A percentile compares a stretch with the other conserved stretches of the same genome.
Evolutionary conservation across 2,329 filamentous ascomycete species (phyloP).

Genomic region (Epichloe festucae): DNA sequence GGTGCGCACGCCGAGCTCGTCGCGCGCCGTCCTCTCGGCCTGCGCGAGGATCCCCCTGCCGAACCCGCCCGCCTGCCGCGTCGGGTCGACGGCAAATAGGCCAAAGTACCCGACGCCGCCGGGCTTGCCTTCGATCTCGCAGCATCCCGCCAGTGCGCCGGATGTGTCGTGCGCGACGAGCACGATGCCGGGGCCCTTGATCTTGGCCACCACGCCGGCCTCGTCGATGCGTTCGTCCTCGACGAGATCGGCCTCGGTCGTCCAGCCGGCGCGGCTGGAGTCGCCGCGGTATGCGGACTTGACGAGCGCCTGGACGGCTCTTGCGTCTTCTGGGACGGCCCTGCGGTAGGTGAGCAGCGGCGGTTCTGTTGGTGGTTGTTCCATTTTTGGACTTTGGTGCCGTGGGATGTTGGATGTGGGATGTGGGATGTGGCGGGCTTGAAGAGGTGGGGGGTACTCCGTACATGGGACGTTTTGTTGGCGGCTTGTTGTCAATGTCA

Average conservation of each 20-base stretch:
- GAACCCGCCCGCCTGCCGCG: conserved; percentile 29
- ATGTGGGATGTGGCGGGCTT: too few relatives aligned
- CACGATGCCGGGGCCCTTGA: conserved; percentile 24
- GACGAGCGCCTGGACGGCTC: conserved; percentile 24
- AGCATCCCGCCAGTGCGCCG: conserved; percentile 26
- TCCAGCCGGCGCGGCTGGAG: conserved; percentile 29
- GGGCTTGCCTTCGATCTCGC: conserved; percentile 26
- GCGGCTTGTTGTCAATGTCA: too few relatives aligned
- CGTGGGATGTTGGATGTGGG: too few relatives aligned
- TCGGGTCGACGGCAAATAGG: conserved; percentile 33
- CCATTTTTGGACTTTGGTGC: neutral
- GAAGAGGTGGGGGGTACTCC: too few relatives aligned
- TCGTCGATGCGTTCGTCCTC: conserved; percentile 29
- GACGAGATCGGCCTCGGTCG: conserved; percentile 32
- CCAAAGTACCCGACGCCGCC: conserved; percentile 28
- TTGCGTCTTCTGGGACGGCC: conserved; percentile 20
- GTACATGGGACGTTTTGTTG: too few relatives aligned
- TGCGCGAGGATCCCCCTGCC: conserved; percentile 28
- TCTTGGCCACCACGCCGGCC: conserved; percentile 24
- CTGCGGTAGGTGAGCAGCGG: conserved; percentile 22
- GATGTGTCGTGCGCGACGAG: conserved; percentile 22
- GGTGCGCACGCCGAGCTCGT: conserved; percentile 17
- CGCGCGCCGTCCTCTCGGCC: conserved; percentile 26
- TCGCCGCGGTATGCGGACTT: conserved; percentile 32
- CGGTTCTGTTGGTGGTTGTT: neutral